phyloP scores from a whole-genome alignment of 768 basidiomycete genomes.

The Mrakia frigida region DNA sequence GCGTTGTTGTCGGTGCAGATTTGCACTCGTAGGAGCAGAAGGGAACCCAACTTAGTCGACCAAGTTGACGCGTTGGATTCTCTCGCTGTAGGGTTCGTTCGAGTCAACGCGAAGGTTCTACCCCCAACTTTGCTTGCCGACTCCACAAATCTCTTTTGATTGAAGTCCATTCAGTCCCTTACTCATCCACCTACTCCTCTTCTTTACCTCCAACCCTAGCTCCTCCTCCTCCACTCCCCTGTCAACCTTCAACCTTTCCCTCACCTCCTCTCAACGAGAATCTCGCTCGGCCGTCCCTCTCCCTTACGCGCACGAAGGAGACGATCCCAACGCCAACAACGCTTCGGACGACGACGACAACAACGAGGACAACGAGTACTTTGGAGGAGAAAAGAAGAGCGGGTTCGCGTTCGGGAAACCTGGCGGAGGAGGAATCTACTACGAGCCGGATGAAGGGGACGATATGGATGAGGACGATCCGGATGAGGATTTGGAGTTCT shows the following conservation, averaged over 20 bases:
- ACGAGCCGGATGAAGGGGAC: slow-evolving; percentile 89
- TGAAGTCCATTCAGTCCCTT: no score
- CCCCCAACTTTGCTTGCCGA: no score
- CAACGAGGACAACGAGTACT: neutral
- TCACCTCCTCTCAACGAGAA: slow-evolving; percentile 74
- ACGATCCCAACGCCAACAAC: slow-evolving; percentile 38
- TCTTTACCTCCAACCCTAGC: slow-evolving; percentile 34
- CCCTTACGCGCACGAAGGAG: slow-evolving; percentile 85
- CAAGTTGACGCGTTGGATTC: no score
- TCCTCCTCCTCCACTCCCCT: slow-evolving; percentile 45
- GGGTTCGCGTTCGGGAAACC: slow-evolving; percentile 17
- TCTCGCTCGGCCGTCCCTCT: slow-evolving; percentile 76
- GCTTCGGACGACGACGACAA: slow-evolving; percentile 7
- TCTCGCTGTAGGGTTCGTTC: no score
- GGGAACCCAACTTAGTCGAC: no score
- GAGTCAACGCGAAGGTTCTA: no score
- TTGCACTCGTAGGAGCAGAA: no score
- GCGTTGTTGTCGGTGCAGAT: no score
- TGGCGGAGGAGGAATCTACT: slow-evolving; percentile 54
- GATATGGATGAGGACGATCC: slow-evolving; percentile 95
- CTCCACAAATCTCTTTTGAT: no score
- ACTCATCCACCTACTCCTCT: neutral
- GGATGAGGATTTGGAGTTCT: slow-evolving; percentile 76
- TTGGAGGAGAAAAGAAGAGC: neutral
- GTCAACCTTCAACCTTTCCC: slow-evolving; percentile 73